phyloP scores from a whole-genome alignment of 768 basidiomycete species.

The Aureoboletus auriporus region DNA sequence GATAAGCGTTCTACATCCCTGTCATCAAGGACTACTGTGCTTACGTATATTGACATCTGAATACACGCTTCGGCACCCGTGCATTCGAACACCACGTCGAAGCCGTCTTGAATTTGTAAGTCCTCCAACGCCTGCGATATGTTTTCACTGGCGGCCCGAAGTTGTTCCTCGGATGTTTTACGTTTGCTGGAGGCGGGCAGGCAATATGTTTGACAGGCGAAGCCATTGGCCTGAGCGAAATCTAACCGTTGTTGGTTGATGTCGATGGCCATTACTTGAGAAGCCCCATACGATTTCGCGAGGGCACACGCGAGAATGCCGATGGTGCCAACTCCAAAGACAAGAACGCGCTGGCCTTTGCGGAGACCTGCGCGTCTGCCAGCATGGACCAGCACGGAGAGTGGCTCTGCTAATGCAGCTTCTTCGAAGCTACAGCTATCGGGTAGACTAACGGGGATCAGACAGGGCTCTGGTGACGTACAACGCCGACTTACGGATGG shows the following conservation, averaged over 20 bases:
- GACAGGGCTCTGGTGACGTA: background rate
- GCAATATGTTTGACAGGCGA: conserved; percentile 70
- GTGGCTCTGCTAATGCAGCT: conserved; percentile 89
- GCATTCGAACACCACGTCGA: conserved; percentile 93
- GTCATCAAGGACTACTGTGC: conserved; percentile 30
- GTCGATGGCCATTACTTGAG: conserved; percentile 73
- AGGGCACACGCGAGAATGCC: conserved; percentile 86
- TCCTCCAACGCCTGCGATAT: conserved; percentile 46
- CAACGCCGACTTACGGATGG: conserved; percentile 64
- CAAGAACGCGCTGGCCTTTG: conserved; percentile 69
- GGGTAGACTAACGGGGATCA: conserved; percentile 53
- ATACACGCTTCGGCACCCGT: conserved; percentile 91
- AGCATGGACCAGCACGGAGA: conserved; percentile 81
- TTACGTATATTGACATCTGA: conserved; percentile 85
- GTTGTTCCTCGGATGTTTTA: conserved; percentile 53
- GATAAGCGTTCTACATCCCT: conserved; percentile 11
- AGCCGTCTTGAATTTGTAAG: conserved; percentile 69
- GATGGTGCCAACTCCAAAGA: conserved; percentile 92
- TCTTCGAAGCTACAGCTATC: conserved; percentile 71
- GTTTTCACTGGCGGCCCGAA: conserved; percentile 57
- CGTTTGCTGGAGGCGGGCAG: conserved; percentile 49
- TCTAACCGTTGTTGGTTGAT: conserved; percentile 80
- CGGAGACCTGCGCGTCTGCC: conserved; percentile 41
- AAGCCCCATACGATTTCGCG: conserved; percentile 66
- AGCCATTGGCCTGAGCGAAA: conserved; percentile 72